Evolutionary conservation across 192 early-diverging fungal genomes (phyloP).

Genomic region (Podila epigama): DNA sequence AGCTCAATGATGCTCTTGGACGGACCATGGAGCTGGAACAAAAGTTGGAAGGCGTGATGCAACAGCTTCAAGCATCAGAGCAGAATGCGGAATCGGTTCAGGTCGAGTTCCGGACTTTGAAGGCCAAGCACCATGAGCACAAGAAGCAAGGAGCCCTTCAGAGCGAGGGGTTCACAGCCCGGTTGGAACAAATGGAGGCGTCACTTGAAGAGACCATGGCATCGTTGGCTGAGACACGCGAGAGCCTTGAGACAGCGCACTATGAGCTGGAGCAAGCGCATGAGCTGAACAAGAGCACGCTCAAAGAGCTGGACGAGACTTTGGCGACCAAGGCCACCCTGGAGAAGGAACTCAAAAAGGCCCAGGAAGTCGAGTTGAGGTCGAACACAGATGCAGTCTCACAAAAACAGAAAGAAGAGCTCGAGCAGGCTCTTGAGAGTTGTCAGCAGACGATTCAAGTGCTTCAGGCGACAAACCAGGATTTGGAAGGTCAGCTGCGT

Average conservation of each 20-base stretch:
- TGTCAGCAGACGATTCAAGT: slow-evolving; percentile 25
- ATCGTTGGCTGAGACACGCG: slow-evolving; percentile 19
- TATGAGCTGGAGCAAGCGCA: slow-evolving; percentile 25
- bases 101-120: slow-evolving; percentile 22
- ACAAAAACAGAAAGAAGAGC: slow-evolving; percentile 25
- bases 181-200: slow-evolving; percentile 14
- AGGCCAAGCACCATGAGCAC: slow-evolving; percentile 47
- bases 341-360: slow-evolving; percentile 7
- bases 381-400: background rate
- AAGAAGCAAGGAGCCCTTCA: slow-evolving; percentile 26
- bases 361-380: background rate
- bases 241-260: slow-evolving; percentile 14
- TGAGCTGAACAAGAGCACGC: slow-evolving; percentile 15
- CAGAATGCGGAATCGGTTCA: slow-evolving; percentile 5
- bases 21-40: slow-evolving; percentile 42
- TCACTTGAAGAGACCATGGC: slow-evolving; percentile 16
- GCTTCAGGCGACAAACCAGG: slow-evolving; percentile 17
- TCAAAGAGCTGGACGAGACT: slow-evolving; percentile 23
- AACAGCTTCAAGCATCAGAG: slow-evolving; percentile 22
- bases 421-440: slow-evolving; percentile 36
- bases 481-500: slow-evolving; percentile 26
- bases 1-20: slow-evolving; percentile 38
- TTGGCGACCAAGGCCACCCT: slow-evolving; percentile 2
- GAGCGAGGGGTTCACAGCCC: slow-evolving; percentile 5
- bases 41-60: slow-evolving; percentile 22